Evolutionary conservation across 2,329 filamentous ascomycete genomes (phyloP), one percentile per base, ranked within the genome.

Genomic region (Fusarium kyushuense): DNA sequence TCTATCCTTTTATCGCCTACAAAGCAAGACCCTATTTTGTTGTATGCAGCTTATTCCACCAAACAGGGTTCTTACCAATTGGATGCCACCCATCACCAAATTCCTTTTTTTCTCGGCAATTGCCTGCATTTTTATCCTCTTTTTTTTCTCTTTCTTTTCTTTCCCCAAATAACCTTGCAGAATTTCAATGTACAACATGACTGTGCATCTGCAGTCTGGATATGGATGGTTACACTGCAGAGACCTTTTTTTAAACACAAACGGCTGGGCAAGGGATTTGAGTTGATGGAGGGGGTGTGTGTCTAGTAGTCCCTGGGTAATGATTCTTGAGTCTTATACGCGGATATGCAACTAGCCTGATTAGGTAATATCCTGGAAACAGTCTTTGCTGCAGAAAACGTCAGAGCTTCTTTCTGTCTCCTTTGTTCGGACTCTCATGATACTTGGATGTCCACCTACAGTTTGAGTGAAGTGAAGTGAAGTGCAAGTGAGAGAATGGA

Each of bases 401-500:
- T 68, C 55, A 58, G 41, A 61, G 58, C 59, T 63, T 49, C 56
- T 30, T 63, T 49, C 56, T 30, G 56, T 57, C 59, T 43, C 27
- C 52, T 54, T 54, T 16, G 30, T 27, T 17, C 19, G 16, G 41
- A 23, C 25, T 36, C 25, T 38, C 25, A 30, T 43, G 23, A 54
- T 11, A 54, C n/a, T 10, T 14, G 23, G 16, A 27, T 33, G 17
- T 33, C 23, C 23, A 25, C 17, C 33, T 35, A 42, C 48, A 17
- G 14, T n/a, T 23, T 42, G 12, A 52, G 19, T 14, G 36, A 25
- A 25, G 23, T 27, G 27, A 27, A 27, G 27, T 27, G 27, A 27
- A 40, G 36, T 21, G 19, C 6, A 40, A 17, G 7, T 21, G 59
- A 58, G 38, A 74, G 59, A 67, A 73, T 76, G 71, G 67, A 63